phyloP scores from a whole-genome alignment of 2,329 filamentous ascomycete genomes.

The Cordyceps javanica region DNA sequence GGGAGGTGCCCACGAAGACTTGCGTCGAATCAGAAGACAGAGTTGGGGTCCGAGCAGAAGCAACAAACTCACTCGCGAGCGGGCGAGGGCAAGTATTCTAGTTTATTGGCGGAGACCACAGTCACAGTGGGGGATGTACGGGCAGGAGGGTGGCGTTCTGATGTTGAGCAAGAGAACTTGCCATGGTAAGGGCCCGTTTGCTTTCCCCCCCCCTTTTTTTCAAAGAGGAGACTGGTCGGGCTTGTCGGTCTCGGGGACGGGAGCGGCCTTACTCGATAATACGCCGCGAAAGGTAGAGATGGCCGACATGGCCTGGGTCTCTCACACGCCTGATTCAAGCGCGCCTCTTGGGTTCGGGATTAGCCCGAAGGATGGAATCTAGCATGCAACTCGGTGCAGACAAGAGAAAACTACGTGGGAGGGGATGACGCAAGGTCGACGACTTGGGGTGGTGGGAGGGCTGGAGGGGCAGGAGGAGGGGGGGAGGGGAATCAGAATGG shows the following conservation, averaged over 20 bases:
- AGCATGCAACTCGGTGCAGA: neutral
- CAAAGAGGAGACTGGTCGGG: neutral
- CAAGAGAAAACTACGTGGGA: neutral
- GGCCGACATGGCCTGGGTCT: neutral
- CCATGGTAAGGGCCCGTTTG: neutral
- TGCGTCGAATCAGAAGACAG: conserved; percentile 4
- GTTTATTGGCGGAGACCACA: neutral
- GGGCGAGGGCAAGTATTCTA: neutral
- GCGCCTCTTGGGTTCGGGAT: neutral
- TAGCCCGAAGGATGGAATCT: neutral
- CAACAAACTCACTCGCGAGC: neutral
- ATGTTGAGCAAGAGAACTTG: neutral
- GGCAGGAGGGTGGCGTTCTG: neutral
- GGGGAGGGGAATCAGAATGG: neutral
- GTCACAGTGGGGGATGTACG: neutral
- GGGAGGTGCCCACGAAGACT: neutral
- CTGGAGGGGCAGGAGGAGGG: neutral
- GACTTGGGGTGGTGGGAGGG: neutral
- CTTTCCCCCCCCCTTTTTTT: neutral
- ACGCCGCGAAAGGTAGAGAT: neutral
- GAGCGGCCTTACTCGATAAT: neutral
- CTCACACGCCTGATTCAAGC: neutral
- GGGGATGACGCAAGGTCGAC: no score
- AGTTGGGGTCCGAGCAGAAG: conserved; percentile 5
- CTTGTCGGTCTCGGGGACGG: neutral